These are phyloP conservation scores for Neonectria sp. DNA, from an alignment of 2,329 filamentous ascomycete genomes.

Conservation along the genomic window DNA sequence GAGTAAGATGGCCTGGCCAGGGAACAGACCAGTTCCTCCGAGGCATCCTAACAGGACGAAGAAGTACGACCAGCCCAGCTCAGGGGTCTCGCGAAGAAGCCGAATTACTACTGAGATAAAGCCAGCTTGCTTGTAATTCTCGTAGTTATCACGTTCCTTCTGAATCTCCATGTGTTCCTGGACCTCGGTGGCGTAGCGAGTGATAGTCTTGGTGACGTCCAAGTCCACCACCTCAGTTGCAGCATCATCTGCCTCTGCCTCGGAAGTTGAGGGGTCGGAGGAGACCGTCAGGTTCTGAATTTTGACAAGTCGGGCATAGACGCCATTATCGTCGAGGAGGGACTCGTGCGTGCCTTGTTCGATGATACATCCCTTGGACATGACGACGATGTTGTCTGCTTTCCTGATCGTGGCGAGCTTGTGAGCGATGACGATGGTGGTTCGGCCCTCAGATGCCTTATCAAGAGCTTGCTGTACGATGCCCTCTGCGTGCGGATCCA, in stretches of 20 bases:
- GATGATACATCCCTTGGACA: conserved; percentile 45
- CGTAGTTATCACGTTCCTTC: conserved; percentile 56
- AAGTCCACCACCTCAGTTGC: conserved; percentile 33
- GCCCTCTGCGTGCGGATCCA: conserved; percentile 58
- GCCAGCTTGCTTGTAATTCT: conserved; percentile 51
- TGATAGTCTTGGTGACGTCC: conserved; percentile 49
- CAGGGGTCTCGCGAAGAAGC: conserved; percentile 56
- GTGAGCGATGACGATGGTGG: conserved; percentile 76
- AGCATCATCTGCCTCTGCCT: conserved; percentile 46
- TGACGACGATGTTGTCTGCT: conserved; percentile 52
- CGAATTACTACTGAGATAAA: conserved; percentile 50
- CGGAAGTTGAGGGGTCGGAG: conserved; percentile 35
- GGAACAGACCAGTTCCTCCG: conserved; percentile 55
- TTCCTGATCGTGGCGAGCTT: conserved; percentile 60
- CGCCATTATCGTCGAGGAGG: conserved; percentile 63
- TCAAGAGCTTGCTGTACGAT: conserved; percentile 70
- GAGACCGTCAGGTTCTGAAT: conserved; percentile 55
- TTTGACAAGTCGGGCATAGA: conserved; percentile 68
- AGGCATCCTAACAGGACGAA: conserved; percentile 50
- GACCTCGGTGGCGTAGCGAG: conserved; percentile 49
- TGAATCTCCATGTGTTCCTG: conserved; percentile 51
- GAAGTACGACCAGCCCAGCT: conserved; percentile 55
- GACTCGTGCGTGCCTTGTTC: conserved; percentile 60
- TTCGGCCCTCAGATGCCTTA: conserved; percentile 67
- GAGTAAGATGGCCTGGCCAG: conserved; percentile 61